A percentile compares a stretch with the other conserved stretches of the same genome.
These are phyloP conservation scores for Neopestalotiopsis sp. DNA, from an alignment of 2,329 filamentous ascomycete genomes.

Conservation along the genomic window DNA sequence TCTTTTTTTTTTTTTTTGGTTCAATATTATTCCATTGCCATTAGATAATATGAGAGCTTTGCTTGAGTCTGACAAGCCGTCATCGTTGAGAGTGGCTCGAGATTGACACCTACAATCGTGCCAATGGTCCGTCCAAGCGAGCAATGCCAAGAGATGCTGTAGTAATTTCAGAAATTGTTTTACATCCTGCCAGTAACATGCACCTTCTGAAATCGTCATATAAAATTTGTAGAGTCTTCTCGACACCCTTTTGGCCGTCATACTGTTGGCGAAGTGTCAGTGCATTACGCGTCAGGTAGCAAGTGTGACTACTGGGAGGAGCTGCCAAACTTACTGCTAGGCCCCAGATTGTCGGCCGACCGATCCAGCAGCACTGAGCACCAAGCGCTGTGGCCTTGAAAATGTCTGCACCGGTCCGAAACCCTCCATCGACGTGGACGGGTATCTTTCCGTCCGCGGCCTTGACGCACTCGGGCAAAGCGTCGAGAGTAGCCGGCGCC, in stretches of 20 bases:
- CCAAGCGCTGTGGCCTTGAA: constrained; percentile 28
- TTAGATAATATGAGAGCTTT: too few relatives aligned
- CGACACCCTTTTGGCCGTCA: background rate
- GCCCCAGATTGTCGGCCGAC: constrained; percentile 25
- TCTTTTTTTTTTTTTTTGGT: too few relatives aligned
- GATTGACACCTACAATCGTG: background rate
- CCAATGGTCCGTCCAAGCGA: background rate
- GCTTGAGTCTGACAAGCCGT: too few relatives aligned
- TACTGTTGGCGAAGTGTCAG: background rate
- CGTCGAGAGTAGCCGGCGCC: constrained; percentile 50
- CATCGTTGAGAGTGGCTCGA: too few relatives aligned
- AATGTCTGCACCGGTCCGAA: constrained; percentile 22
- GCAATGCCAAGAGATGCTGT: background rate
- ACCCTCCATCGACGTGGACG: constrained; percentile 34
- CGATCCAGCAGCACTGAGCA: constrained; percentile 25
- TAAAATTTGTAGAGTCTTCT: background rate
- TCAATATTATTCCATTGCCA: too few relatives aligned
- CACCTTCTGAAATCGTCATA: constrained; percentile 6
- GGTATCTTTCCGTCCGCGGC: constrained; percentile 50
- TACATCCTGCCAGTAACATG: constrained; percentile 3
- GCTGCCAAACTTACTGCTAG: constrained; percentile 6
- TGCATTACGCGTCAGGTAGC: too few relatives aligned
- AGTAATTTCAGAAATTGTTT: background rate
- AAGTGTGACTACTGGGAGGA: background rate
- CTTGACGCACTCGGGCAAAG: constrained; percentile 48